These are phyloP conservation scores for Sclerotinia trifoliorum DNA, from an alignment of 2,329 filamentous ascomycete genomes.

Conservation along the genomic window DNA sequence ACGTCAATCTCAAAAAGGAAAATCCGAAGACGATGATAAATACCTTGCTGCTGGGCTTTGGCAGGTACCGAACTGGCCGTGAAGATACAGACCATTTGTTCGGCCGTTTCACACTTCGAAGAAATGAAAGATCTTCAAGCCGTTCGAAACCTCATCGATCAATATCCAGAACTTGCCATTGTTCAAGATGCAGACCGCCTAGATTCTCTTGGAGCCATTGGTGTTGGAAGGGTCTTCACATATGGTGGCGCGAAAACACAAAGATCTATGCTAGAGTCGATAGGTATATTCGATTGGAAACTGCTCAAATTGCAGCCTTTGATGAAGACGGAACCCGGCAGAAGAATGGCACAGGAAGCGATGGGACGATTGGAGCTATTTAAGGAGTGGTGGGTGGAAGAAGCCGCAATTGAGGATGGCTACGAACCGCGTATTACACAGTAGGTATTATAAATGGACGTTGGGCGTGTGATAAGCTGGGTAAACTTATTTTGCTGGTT, in stretches of 20 bases:
- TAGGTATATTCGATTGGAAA: constrained; percentile 75
- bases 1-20: constrained; percentile 50
- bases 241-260: constrained; percentile 65
- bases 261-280: constrained; percentile 58
- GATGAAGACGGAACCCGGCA: constrained; percentile 61
- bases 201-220: constrained; percentile 86
- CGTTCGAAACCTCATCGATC: constrained; percentile 59
- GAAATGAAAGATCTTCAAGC: constrained; percentile 64
- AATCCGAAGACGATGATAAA: constrained; percentile 55
- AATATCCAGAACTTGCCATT: constrained; percentile 72
- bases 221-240: constrained; percentile 74
- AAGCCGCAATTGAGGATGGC: constrained; percentile 35
- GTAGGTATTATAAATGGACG: not conserved
- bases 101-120: constrained; percentile 73
- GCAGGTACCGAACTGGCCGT: constrained; percentile 57
- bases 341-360: constrained; percentile 50
- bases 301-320: constrained; percentile 54
- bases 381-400: constrained; percentile 56
- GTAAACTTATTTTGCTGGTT: not conserved
- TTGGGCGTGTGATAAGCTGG: not conserved
- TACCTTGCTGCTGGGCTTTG: constrained; percentile 54
- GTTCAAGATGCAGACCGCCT: constrained; percentile 91
- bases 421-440: not conserved
- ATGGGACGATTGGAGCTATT: constrained; percentile 52
- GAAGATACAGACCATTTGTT: constrained; percentile 69